Evolutionary conservation across 176 grass and related monocot species (phyloP).

Genomic region (Rhipidocladum racemiflorum): DNA sequence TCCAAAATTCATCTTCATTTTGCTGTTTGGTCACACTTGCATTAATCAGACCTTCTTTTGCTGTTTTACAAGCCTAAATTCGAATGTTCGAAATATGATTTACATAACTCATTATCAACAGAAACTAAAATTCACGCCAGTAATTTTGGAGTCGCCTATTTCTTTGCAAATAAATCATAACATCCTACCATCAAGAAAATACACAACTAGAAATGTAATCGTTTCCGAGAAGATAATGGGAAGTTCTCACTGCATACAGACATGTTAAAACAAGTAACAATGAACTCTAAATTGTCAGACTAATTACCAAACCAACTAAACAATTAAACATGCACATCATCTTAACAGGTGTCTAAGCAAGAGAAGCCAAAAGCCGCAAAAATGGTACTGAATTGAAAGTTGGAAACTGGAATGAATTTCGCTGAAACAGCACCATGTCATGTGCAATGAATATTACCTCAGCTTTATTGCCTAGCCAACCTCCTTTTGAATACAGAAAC

Average conservation of each 20-base stretch:
- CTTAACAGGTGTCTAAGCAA: neutral
- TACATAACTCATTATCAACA: neutral
- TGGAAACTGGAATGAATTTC: conserved; percentile 17
- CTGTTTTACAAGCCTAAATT: neutral
- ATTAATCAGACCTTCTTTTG: neutral
- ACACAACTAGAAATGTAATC: neutral
- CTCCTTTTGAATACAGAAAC: conserved; percentile 53
- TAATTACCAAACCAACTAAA: conserved; percentile 9
- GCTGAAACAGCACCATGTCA: neutral
- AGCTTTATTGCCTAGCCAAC: conserved; percentile 60
- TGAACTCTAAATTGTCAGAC: neutral
- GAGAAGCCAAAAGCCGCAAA: conserved; percentile 8
- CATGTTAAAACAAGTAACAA: neutral
- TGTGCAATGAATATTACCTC: conserved; percentile 57
- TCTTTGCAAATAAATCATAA: neutral
- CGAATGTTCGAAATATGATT: neutral
- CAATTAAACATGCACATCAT: conserved; percentile 2
- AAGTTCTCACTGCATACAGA: neutral
- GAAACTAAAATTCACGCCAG: neutral
- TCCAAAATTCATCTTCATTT: neutral
- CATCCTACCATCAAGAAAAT: neutral
- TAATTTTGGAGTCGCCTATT: neutral
- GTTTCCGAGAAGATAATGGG: neutral
- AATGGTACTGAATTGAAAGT: conserved; percentile 1
- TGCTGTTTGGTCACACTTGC: neutral